Evolutionary conservation across 2,329 filamentous ascomycete species (phyloP), one percentile per base, ranked within the genome.

Genomic region (Pseudocercospora macadamiae): DNA sequence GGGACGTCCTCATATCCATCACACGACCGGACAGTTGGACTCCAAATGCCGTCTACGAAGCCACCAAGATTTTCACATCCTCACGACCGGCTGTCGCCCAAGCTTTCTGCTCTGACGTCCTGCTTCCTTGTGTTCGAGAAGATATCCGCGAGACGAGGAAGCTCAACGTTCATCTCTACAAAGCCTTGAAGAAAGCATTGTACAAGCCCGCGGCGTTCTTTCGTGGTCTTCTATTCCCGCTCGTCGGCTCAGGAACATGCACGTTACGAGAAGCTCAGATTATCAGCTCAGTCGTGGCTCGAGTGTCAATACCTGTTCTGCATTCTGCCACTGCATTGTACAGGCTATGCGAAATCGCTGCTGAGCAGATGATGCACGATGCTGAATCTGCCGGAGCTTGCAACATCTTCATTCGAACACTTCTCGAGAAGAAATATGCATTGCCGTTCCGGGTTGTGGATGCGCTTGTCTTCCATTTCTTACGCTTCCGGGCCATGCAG

Each of bases 121-220:
- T 99, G 2, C 84, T 99, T 18, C 91, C 96, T 62, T 87, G 88
- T 51, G 92, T 97, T n/a, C 89, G 93, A 61, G 90, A 96, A 69
- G 90, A 97, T 69, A 97, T 99, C 61, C 87, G 89, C 71, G 92
- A 99, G 75, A 92, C 88, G 63, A 95, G 95, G 77, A 97, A 97
- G 74, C 82, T 99, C 58, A 97, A 97, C 70, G 89, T 97, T 0
- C 95, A 99, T 74, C 82, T 97, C 6, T 99, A 97, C 83, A 93
- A 96, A 69, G 86, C 91, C 0, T 80, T 99, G 57, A 97, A 97
- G 78, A 96, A 96, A 74, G 86, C 86, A 6, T 82, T 97, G 12
- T 97, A 96, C 80, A 96, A 96, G 75, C 95, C 95, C 5, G 89
- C 91, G 0, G 92, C 93, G 16, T 99, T 96, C 77, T 99, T 99